phyloP scores from a whole-genome alignment of 371 early-diverging fungal species.

The Actinomortierella ambigua region DNA sequence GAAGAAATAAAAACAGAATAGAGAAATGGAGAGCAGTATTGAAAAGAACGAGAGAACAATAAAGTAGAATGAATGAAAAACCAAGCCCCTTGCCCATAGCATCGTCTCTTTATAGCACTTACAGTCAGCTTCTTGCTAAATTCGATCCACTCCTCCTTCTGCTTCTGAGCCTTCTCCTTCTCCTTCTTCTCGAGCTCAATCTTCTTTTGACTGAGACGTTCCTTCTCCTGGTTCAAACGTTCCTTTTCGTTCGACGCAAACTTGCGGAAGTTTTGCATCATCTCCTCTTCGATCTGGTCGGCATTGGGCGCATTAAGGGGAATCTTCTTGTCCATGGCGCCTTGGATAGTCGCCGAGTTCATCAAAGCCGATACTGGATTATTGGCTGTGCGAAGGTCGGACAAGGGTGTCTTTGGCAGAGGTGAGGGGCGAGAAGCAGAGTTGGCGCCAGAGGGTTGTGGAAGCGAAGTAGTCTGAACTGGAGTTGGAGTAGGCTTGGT shows the following conservation, averaged over 20 bases:
- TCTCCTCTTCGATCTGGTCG: constrained; percentile 61
- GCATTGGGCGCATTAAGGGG: constrained; percentile 37
- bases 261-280: constrained; percentile 65
- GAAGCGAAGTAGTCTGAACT: constrained; percentile 6
- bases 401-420: constrained; percentile 6
- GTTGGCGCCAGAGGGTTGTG: background rate
- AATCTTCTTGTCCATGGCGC: constrained; percentile 35
- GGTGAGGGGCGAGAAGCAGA: constrained; percentile 1
- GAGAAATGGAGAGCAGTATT: background rate
- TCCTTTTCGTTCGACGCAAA: constrained; percentile 82
- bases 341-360: constrained; percentile 28
- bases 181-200: constrained; percentile 14
- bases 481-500: constrained; percentile 11
- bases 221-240: constrained; percentile 75
- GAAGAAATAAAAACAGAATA: background rate
- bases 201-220: constrained; percentile 57
- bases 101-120: constrained; percentile 33
- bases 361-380: constrained; percentile 29
- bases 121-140: constrained; percentile 81
- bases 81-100: constrained; percentile 9
- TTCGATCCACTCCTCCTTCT: constrained; percentile 79
- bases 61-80: background rate
- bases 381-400: constrained; percentile 13
- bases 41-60: background rate
- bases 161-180: constrained; percentile 57